Evolutionary conservation across 495 filamentous ascomycete genomes (phyloP).

Genomic region (Penicillium crystallinum): DNA sequence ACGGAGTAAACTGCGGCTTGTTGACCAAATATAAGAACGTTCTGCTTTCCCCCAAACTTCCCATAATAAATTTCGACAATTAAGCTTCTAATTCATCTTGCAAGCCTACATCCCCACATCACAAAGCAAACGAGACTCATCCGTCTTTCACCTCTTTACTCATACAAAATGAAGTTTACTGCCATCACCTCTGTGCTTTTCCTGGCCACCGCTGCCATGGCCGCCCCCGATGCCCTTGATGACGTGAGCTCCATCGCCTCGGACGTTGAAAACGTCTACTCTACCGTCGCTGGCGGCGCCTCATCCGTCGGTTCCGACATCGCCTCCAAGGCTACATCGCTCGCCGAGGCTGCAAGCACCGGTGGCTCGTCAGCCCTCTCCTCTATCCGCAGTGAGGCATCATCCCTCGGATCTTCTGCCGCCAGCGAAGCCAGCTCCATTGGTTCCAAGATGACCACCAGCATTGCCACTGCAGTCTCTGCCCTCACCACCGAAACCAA

Average conservation of each 20-base stretch:
- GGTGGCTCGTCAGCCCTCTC: constrained; percentile 6
- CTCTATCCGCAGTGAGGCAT: constrained; percentile 14
- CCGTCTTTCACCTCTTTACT: neutral
- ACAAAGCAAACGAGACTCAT: neutral
- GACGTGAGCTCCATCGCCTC: constrained; percentile 15
- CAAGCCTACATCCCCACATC: neutral
- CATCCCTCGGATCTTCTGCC: constrained; percentile 14
- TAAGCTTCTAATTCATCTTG: neutral
- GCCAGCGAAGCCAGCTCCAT: constrained; percentile 8
- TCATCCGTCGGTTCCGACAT: constrained; percentile 5
- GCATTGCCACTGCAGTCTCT: constrained; percentile 11
- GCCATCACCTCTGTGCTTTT: constrained; percentile 22
- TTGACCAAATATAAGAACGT: constrained; percentile 5
- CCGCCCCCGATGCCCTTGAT: constrained; percentile 7
- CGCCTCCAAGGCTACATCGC: constrained; percentile 4
- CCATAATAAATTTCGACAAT: neutral
- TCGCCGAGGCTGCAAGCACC: constrained; percentile 5
- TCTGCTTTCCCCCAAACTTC: neutral
- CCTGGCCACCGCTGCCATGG: constrained; percentile 21
- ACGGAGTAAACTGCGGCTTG: neutral
- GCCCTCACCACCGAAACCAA: constrained; percentile 16
- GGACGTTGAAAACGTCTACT: constrained; percentile 4
- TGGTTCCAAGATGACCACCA: constrained; percentile 10
- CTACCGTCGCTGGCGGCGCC: constrained; percentile 1
- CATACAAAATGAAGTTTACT: constrained; percentile 26